Percentiles rank a stretch among this genome's conserved stretches.
Evolutionary conservation across 495 filamentous ascomycete genomes (phyloP).

Genomic region (Penicillium samsonianum): DNA sequence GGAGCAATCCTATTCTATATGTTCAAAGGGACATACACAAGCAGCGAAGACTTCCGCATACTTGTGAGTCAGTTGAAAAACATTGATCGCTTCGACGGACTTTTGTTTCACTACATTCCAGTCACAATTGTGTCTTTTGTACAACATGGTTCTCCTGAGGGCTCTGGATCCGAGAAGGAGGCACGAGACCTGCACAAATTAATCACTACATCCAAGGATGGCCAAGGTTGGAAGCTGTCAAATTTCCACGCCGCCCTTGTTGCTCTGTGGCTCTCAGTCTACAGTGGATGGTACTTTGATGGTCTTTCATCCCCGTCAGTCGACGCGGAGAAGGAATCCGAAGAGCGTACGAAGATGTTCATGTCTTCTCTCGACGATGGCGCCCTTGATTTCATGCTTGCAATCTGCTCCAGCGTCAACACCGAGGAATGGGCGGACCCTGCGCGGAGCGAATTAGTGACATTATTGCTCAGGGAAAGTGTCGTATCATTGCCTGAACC

Average conservation of each 20-base stretch:
- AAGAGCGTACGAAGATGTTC: conserved; percentile 68
- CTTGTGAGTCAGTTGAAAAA: conserved; percentile 65
- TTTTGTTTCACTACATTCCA: conserved; percentile 77
- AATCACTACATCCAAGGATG: conserved; percentile 63
- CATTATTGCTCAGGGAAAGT: conserved; percentile 76
- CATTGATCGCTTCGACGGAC: conserved; percentile 69
- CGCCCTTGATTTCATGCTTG: conserved; percentile 86
- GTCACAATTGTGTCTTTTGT: conserved; percentile 70
- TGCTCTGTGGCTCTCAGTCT: conserved; percentile 86
- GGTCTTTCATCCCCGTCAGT: conserved; percentile 49
- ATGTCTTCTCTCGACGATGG: conserved; percentile 80
- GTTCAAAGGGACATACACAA: conserved; percentile 70
- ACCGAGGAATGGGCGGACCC: conserved; percentile 79
- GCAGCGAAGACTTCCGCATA: conserved; percentile 67
- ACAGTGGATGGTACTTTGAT: conserved; percentile 86
- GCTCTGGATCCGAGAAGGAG: conserved; percentile 57
- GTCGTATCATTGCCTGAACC: conserved; percentile 63
- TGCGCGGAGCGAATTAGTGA: conserved; percentile 68
- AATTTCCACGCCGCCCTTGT: conserved; percentile 74
- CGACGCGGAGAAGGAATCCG: conserved; percentile 65
- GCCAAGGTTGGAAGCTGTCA: conserved; percentile 65
- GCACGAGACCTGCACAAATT: conserved; percentile 68
- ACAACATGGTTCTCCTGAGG: conserved; percentile 72
- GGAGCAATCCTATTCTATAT: conserved; percentile 72
- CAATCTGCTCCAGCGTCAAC: conserved; percentile 75